A percentile compares a stretch with the other conserved stretches of the same genome.
These are phyloP conservation scores for Ustilago lituana DNA, from an alignment of 1,284 basidiomycete genomes.

Conservation along the genomic window DNA sequence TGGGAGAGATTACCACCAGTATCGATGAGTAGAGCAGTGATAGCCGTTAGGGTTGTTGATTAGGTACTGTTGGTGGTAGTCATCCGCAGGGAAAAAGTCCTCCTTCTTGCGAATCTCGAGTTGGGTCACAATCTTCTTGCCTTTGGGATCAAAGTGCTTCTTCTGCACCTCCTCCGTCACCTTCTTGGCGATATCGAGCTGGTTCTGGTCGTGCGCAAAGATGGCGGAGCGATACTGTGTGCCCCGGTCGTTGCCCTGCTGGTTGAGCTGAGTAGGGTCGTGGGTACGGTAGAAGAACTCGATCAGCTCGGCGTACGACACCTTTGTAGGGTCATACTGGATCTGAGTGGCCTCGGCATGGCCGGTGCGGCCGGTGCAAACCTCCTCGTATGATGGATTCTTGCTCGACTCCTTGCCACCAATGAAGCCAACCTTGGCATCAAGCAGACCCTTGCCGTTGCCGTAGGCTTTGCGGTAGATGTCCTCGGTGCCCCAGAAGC, in stretches of 20 bases:
- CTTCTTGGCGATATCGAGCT: conserved; percentile 78
- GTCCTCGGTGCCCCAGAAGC: conserved; percentile 66
- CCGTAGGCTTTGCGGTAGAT: conserved; percentile 63
- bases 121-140: conserved; percentile 78
- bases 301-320: conserved; percentile 83
- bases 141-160: conserved; percentile 76
- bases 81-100: conserved; percentile 57
- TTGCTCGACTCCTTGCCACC: conserved; percentile 59
- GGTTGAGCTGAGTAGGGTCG: conserved; percentile 79
- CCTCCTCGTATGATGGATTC: conserved; percentile 74
- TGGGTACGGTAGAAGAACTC: conserved; percentile 77
- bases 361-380: conserved; percentile 78
- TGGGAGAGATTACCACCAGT: conserved; percentile 42
- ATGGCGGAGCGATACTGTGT: conserved; percentile 89
- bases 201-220: conserved; percentile 82
- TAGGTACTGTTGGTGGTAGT: conserved; percentile 65
- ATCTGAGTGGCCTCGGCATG: conserved; percentile 91
- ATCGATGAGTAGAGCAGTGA: conserved; percentile 57
- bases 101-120: conserved; percentile 48
- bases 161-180: conserved; percentile 86
- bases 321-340: conserved; percentile 81
- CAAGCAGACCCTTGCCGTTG: conserved; percentile 61
- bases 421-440: conserved; percentile 62
- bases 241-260: conserved; percentile 67
- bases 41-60: conserved; percentile 62